A percentile compares a stretch with the other conserved stretches of the same genome.
phyloP scores from a whole-genome alignment of 1,284 basidiomycete genomes.

The Cutaneotrichosporon cavernicola region DNA sequence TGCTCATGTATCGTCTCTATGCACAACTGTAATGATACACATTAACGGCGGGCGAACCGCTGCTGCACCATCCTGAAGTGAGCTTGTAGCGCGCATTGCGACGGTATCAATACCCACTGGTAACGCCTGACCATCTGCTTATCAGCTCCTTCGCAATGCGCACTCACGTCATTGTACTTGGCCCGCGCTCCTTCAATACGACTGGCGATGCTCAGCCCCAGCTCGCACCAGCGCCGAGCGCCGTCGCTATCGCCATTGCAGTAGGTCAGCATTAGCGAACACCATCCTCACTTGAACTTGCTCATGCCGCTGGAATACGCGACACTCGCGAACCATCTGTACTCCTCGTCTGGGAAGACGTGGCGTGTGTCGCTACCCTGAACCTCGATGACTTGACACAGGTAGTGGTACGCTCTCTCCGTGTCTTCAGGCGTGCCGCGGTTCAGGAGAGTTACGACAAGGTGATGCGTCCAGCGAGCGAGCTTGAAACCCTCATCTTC shows the following conservation, averaged over 20 bases:
- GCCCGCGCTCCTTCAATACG: not conserved
- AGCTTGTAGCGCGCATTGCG: not conserved
- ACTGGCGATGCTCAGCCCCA: slow-evolving; percentile 5
- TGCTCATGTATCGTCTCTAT: not conserved
- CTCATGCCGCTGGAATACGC: slow-evolving; percentile 11
- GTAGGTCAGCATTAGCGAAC: not conserved
- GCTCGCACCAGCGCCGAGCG: slow-evolving; percentile 6
- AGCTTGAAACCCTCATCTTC: not conserved
- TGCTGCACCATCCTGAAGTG: not conserved
- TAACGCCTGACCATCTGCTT: slow-evolving; percentile 13
- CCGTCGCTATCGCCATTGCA: not conserved
- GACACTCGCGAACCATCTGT: slow-evolving; percentile 6
- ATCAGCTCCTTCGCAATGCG: not conserved
- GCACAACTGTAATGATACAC: not conserved
- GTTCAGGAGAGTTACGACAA: slow-evolving; percentile 13
- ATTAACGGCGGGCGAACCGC: not conserved
- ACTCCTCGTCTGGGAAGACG: slow-evolving; percentile 11
- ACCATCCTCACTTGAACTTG: slow-evolving; percentile 2
- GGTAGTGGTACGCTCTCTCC: not conserved
- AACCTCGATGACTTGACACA: not conserved
- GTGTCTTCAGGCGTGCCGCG: slow-evolving; percentile 11
- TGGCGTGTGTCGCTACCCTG: not conserved
- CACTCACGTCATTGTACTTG: slow-evolving; percentile 6
- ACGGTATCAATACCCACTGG: slow-evolving; percentile 4
- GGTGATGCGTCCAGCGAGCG: slow-evolving; percentile 16